A percentile compares a stretch with the other conserved stretches of the same genome.
These are phyloP conservation scores for Filobasidium uniguttulatum DNA, from an alignment of 1,284 basidiomycete species.

Conservation along the genomic window DNA sequence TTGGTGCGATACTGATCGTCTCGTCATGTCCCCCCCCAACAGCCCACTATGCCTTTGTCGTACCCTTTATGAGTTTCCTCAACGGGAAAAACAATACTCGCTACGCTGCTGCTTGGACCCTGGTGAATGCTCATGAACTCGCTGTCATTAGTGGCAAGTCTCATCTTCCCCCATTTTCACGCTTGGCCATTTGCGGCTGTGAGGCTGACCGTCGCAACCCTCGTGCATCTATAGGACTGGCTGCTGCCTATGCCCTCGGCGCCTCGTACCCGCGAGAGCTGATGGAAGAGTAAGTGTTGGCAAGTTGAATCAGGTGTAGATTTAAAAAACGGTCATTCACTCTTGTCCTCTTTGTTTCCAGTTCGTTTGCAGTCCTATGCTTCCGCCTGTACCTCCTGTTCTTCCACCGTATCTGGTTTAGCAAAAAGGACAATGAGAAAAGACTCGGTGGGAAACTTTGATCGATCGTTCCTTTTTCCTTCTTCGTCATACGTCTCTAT, in stretches of 20 bases:
- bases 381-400: slow-evolving; percentile 28
- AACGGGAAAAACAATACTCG: slow-evolving; percentile 33
- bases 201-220: not conserved
- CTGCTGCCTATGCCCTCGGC: slow-evolving; percentile 40
- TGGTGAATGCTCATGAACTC: slow-evolving; percentile 40
- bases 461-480: no score
- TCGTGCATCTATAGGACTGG: slow-evolving; percentile 21
- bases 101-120: slow-evolving; percentile 34
- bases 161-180: not conserved
- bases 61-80: slow-evolving; percentile 40
- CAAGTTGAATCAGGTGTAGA: not conserved
- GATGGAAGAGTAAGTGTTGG: slow-evolving; percentile 20
- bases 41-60: slow-evolving; percentile 38
- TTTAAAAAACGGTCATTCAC: not conserved
- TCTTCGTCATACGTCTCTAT: no score
- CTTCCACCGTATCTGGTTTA: slow-evolving; percentile 23
- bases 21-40: not conserved
- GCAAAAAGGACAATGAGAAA: slow-evolving; percentile 10
- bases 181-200: not conserved
- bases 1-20: not conserved
- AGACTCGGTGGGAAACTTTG: no score
- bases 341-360: not conserved
- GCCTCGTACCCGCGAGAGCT: slow-evolving; percentile 36
- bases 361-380: slow-evolving; percentile 26
- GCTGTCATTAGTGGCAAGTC: slow-evolving; percentile 36